Conservation (phyloP, 805 yeast species). For the Wickerhamomyces rabaulensis region DNA sequence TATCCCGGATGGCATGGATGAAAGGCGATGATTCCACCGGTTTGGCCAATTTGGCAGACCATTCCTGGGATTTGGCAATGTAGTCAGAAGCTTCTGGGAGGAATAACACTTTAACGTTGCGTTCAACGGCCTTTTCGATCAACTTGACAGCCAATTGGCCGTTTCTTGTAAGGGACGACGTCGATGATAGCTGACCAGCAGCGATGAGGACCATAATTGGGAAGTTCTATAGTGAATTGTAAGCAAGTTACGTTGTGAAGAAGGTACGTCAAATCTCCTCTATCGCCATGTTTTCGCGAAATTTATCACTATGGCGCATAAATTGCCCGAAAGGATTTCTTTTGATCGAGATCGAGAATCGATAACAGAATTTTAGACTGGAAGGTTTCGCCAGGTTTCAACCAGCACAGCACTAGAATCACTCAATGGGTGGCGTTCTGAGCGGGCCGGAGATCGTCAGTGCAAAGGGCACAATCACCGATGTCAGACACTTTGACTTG, state of each 20-base stretch:
- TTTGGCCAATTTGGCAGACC: conserved; percentile 54
- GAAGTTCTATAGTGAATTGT: too few species aligned
- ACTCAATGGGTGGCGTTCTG: not conserved
- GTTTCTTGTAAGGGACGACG: conserved; percentile 55
- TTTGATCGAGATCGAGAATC: too few species aligned
- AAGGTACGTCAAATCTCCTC: too few species aligned
- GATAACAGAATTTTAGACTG: too few species aligned
- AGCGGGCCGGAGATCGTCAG: conserved; percentile 28
- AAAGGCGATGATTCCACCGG: conserved; percentile 34
- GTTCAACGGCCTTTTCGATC: conserved; percentile 55
- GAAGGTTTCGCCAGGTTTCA: too few species aligned
- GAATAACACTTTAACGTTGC: conserved; percentile 65
- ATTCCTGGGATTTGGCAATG: conserved; percentile 49
- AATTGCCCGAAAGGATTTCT: not conserved
- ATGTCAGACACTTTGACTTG: conserved; percentile 34
- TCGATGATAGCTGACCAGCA: conserved; percentile 82
- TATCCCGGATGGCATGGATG: conserved; percentile 39
- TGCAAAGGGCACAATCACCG: conserved; percentile 29
- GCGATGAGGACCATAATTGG: conserved; percentile 59
- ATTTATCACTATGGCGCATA: not conserved
- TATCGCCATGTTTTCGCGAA: too few species aligned
- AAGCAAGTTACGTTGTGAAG: too few species aligned
- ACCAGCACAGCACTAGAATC: too few species aligned
- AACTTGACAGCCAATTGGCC: conserved; percentile 53
- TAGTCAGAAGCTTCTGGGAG: conserved; percentile 95